Conservation (phyloP, 2,329 filamentous ascomycete genomes). For the Calonectria honghensis region DNA sequence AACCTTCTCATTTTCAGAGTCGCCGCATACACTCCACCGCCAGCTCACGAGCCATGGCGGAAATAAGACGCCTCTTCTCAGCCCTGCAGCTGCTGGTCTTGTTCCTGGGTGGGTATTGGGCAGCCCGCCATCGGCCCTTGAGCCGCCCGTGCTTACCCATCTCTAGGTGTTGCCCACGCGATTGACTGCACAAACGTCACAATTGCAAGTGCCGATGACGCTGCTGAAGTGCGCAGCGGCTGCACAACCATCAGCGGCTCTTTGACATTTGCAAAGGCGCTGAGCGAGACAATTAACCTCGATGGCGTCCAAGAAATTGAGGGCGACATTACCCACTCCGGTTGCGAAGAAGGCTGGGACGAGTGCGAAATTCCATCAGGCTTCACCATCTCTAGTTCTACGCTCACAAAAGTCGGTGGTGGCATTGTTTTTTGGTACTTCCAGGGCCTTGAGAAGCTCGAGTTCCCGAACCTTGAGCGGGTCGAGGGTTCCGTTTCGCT, state of each 20-base stretch:
- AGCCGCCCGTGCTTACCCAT: not conserved
- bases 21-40: conserved; percentile 5
- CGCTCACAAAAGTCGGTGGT: conserved; percentile 39
- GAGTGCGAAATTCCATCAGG: conserved; percentile 19
- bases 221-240: conserved; percentile 34
- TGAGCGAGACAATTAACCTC: conserved; percentile 43
- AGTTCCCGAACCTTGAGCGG: conserved; percentile 37
- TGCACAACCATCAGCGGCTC: conserved; percentile 40
- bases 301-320: conserved; percentile 40
- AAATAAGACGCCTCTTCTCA: conserved; percentile 15
- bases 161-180: conserved; percentile 23
- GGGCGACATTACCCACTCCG: conserved; percentile 35
- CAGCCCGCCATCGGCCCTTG: not conserved
- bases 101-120: conserved; percentile 27
- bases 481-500: conserved; percentile 38
- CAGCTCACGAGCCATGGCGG: conserved; percentile 20
- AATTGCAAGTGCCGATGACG: conserved; percentile 40
- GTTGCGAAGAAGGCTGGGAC: conserved; percentile 24
- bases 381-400: conserved; percentile 43
- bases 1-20: not conserved
- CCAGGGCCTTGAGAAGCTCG: conserved; percentile 41
- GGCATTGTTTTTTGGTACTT: conserved; percentile 37
- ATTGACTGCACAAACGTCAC: conserved; percentile 43
- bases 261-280: conserved; percentile 20
- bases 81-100: conserved; percentile 31